These are phyloP conservation scores for Phyllosticta paracitricarpa DNA, from an alignment of 2,329 filamentous ascomycete genomes.

Conservation along the genomic window DNA sequence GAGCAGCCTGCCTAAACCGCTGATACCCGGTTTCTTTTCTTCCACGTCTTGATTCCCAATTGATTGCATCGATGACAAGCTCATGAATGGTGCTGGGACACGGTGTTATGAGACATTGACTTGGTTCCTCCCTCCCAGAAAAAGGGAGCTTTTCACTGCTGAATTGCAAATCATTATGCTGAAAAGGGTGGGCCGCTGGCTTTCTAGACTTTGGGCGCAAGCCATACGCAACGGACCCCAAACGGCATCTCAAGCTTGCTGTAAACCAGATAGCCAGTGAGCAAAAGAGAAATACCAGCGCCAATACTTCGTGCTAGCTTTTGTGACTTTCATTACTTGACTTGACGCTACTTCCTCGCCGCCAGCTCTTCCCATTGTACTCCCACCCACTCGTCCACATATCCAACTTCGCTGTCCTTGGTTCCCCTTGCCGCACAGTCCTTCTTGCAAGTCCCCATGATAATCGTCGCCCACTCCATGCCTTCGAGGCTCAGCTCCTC, in stretches of 20 bases:
- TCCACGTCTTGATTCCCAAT: not conserved
- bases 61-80: not conserved
- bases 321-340: not conserved
- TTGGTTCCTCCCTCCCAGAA: not conserved
- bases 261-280: not conserved
- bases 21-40: not conserved
- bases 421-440: constrained; percentile 61
- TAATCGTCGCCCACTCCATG: constrained; percentile 97
- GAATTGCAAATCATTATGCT: not conserved
- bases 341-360: constrained; percentile 9
- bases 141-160: not conserved
- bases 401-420: constrained; percentile 56
- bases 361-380: constrained; percentile 88
- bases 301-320: not conserved
- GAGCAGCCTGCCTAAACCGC: constrained; percentile 55
- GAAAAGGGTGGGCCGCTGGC: no score
- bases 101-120: not conserved
- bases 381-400: constrained; percentile 91
- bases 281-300: not conserved
- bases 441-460: constrained; percentile 71
- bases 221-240: no score
- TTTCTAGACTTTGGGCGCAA: no score
- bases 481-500: constrained; percentile 59
- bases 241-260: not conserved
- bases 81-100: not conserved